Evolutionary conservation across 805 yeast species (phyloP).

Genomic region (Hanseniaspora taiwanica): DNA sequence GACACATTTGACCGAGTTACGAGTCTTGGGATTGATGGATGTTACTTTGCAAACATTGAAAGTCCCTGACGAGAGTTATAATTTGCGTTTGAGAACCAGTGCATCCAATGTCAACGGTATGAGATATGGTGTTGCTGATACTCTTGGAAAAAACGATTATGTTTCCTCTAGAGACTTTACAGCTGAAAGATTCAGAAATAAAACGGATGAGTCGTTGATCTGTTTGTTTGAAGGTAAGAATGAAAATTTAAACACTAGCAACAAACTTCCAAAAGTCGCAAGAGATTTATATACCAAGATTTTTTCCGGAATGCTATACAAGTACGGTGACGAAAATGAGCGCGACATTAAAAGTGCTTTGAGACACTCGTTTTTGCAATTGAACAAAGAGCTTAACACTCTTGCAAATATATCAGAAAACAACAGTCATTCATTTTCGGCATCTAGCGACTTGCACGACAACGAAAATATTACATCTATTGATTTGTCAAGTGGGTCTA

Average conservation of each 20-base stretch:
- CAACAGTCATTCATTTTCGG: too few species aligned
- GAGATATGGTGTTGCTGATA: slow-evolving; percentile 87
- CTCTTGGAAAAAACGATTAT: slow-evolving; percentile 51
- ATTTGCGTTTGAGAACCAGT: slow-evolving; percentile 80
- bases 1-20: slow-evolving; percentile 58
- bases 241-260: slow-evolving; percentile 37
- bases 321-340: slow-evolving; percentile 26
- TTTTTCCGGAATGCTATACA: slow-evolving; percentile 32
- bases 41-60: slow-evolving; percentile 81
- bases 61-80: slow-evolving; percentile 77
- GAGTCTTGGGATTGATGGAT: slow-evolving; percentile 81
- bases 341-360: slow-evolving; percentile 60
- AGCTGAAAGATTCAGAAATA: slow-evolving; percentile 75
- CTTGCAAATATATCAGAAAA: slow-evolving; percentile 24
- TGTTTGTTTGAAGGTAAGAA: slow-evolving; percentile 79
- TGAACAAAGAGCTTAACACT: slow-evolving; percentile 69
- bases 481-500: slow-evolving; percentile 72
- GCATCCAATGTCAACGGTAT: slow-evolving; percentile 64
- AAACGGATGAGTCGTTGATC: slow-evolving; percentile 64
- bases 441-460: too few species aligned
- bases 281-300: slow-evolving; percentile 63
- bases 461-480: slow-evolving; percentile 42
- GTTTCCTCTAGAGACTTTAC: slow-evolving; percentile 76
- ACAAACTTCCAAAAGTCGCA: slow-evolving; percentile 54
- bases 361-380: slow-evolving; percentile 62